Evolutionary conservation across 1,284 basidiomycete genomes (phyloP), one percentile per base, ranked within the genome.

Genomic region (Austroboletus novae-zelandiae): DNA sequence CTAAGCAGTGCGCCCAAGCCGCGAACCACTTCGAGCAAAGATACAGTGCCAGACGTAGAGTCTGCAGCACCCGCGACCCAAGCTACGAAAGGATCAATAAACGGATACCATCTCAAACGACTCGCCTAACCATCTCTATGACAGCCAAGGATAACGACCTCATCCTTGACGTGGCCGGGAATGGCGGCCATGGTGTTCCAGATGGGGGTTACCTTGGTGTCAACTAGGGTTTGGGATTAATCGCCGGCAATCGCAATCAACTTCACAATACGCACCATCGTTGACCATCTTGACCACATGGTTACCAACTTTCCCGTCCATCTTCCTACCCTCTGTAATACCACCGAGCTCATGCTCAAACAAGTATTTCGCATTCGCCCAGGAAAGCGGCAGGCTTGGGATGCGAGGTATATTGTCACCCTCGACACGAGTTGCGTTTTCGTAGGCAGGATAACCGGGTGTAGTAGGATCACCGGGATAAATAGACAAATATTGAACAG

Each of bases 141-240:
- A 61, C 87, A 89, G 9, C 94, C 95, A 51, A 97, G 67, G 23
- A 97, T 65, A 20, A 96, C 81, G 1, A 95, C 85, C 64, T 97
- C 92, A 61, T 94, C 85, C 56, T 80, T 79, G 61, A 97, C 83
- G 57, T 88, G 83, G 1, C 96, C 95, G 8, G 94, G 95, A 54
- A 98, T 91, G 35, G 87, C 79, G 4, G 85, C 91, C 83, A 96
- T 92, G 0, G 86, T 81, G 71, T 98, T 94, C 88, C 87, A 87
- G 47, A 90, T 86, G 3, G 86, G 87, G n/a, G 77, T 91, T 20
- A 94, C 79, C 59, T 83, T 82, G n/a, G 77, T 82, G 55, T 92
- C 80, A 43, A 94, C 87, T 78, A 55, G 46, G 13, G 29, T 8
- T n/a, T 3, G 17, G 32, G 53, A 49, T 52, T 54, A 40, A 13